Base-by-base conservation (phyloP, 768 basidiomycete species). In the Dictyophora rubrovolvata region DNA sequence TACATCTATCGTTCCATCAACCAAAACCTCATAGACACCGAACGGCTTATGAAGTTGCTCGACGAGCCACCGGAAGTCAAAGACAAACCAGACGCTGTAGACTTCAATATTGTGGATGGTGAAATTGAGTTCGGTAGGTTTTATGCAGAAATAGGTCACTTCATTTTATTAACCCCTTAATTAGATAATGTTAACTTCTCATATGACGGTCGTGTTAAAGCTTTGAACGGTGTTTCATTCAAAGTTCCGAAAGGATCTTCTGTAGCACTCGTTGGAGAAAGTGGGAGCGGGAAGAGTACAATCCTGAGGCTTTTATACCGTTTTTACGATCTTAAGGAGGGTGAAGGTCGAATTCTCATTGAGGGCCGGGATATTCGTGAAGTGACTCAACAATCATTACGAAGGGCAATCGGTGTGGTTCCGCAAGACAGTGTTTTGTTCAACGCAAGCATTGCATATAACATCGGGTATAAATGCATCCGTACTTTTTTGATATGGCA, bases 321-420 rank as follows among this genome's bases (percentile, higher is more conserved):
- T 20, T 93, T 98, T 73, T 96, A 97, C 69, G 93, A 97, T 65
- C 76, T 93, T 14, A 77, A 80, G 17, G 81, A 83, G 56, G 92
- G 92, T 34, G 79, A 87, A 61, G 87, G 87, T 14, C 75, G 85
- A 46, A 93, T 95, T 63, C 71, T 84, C 50, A 84, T 95, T 61
- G 92, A 96, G 65, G 90, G 87, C 5, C 79, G 88, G 65, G 89
- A 96, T 65, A 88, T 97, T 56, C 84, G 87, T 35, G 83, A 93
- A 60, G 81, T 97, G 6, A 93, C 92, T 0, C 90, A 94, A 67
- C 72, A 77, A 34, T 87, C 85, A 56, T 71, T 96, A 20, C 79
- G 93, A 35, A 79, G 82, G 62, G 80, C 87, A 0, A 90, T 97
- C 61, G 92, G 93, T 17, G 89, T 93, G 22, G 89, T 98, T 1